Percentiles rank a stretch among this genome's conserved stretches.
phyloP scores from a whole-genome alignment of 257 asterid species.

The Osmanthus fragrans region DNA sequence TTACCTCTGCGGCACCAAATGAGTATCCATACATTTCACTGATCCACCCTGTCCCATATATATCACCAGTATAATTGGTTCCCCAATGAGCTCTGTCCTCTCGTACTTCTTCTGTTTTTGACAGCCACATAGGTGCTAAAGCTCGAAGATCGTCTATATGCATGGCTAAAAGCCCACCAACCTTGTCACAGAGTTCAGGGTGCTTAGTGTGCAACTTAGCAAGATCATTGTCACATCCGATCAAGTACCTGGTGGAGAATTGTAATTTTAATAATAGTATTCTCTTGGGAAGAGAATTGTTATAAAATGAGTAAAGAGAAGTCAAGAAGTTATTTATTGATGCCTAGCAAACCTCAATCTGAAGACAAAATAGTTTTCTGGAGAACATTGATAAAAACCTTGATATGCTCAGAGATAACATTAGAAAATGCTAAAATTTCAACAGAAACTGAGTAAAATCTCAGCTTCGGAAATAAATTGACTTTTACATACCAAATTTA shows the following conservation, averaged over 20 bases:
- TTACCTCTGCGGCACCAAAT: constrained; percentile 98
- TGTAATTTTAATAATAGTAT: background rate
- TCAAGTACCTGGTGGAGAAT: constrained; percentile 65
- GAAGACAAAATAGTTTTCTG: background rate
- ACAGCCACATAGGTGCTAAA: constrained; percentile 93
- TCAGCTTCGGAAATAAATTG: background rate
- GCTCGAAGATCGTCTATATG: constrained; percentile 95
- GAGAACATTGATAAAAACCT: background rate
- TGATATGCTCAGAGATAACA: background rate
- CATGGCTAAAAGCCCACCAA: constrained; percentile 97
- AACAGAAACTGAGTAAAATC: background rate
- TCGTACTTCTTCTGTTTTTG: constrained; percentile 90
- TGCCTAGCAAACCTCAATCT: background rate
- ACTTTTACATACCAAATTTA: too few species aligned
- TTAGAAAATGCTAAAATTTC: background rate
- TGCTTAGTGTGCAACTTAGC: constrained; percentile 91
- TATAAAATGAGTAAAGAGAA: background rate
- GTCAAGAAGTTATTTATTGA: background rate
- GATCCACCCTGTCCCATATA: constrained; percentile 88
- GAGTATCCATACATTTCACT: constrained; percentile 99
- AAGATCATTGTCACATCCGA: constrained; percentile 88
- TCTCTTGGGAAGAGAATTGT: background rate
- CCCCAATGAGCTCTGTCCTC: constrained; percentile 88
- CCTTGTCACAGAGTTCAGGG: constrained; percentile 95
- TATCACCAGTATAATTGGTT: constrained; percentile 91